Evolutionary conservation across 192 early-diverging fungal genomes (phyloP), one percentile per base, ranked within the genome.

Genomic region (Irineochytrium annulatum): DNA sequence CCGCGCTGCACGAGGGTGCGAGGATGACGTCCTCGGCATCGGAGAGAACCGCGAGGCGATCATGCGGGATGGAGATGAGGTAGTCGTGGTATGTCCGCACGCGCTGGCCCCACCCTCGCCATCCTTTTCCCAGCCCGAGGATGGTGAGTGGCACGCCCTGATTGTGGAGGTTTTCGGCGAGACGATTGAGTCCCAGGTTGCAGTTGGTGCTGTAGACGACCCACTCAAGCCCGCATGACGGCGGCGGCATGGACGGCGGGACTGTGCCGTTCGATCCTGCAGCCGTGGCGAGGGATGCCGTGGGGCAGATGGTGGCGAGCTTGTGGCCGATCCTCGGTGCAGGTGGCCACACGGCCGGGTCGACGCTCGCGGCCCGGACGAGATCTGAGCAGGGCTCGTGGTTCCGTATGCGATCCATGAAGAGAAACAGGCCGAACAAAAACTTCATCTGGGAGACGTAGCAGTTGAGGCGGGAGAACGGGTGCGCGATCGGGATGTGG

Each of bases 21-120:
- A 69, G 52, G 29, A 69, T 3, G 11, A 69, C 67, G 37, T 69
- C 67, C 19, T 69, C 67, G 4, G 52, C 60, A 39, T 69, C 67
- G 3, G 30, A 51, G n/a, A 62, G 51, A 5, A 69, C 29, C 16
- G 66, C 62, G 16, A 69, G 28, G 17, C 35, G 35, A 27, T 55
- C 31, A 0, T 44, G 29, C 44, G 37, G 51, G 8, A 64, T 22
- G 16, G 20, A 2, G 22, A 46, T 11, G 35, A 69, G 45, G 45
- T 69, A 63, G 41, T 69, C 45, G 37, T 69, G 67, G 33, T 63
- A 57, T 3, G 34, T 55, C 2, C 67, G 30, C n/a, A 69, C 28
- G 5, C 67, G 33, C 29, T 57, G 48, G 24, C 67, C 67, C 67
- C 67, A 69, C 17, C 54, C 52, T 24, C 62, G 14, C 67, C 67